These are phyloP conservation scores for Trichosporon sp. DNA, from an alignment of 1,284 basidiomycete species.

Conservation along the genomic window DNA sequence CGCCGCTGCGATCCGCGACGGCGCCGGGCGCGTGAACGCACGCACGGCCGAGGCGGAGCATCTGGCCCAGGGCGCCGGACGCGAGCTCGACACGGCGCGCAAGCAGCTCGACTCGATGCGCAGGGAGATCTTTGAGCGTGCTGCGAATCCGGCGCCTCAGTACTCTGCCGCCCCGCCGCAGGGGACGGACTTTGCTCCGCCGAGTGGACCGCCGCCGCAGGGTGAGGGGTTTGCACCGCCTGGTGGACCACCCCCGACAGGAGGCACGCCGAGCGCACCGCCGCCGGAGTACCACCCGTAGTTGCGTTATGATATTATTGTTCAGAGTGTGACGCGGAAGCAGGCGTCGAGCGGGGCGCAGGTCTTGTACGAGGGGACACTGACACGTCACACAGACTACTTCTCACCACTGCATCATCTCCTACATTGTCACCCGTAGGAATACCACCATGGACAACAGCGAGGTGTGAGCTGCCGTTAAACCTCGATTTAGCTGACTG, in stretches of 20 bases:
- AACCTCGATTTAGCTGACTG: too few species aligned
- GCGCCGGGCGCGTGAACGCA: neutral
- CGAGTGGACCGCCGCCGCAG: neutral
- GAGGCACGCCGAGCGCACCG: neutral
- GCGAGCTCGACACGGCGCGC: neutral
- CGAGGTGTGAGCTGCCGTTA: too few species aligned
- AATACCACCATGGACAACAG: too few species aligned
- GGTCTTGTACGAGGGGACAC: neutral
- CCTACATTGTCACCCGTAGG: too few species aligned
- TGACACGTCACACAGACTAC: neutral
- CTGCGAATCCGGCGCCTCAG: conserved; percentile 13
- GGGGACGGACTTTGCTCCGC: neutral
- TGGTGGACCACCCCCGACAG: neutral
- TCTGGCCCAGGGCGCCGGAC: neutral
- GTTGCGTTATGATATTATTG: neutral
- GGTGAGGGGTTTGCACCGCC: neutral
- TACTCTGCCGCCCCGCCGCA: neutral
- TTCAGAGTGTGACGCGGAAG: neutral
- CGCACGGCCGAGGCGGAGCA: neutral
- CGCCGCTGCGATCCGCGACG: neutral
- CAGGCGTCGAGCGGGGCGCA: neutral
- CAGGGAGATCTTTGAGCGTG: conserved; percentile 9
- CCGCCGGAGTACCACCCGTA: conserved; percentile 2
- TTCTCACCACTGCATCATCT: too few species aligned
- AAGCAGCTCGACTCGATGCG: conserved; percentile 9